Percentiles rank a stretch among this genome's conserved stretches.
phyloP scores from a whole-genome alignment of 1,139 yeast genomes.

The Starmera stellimalicola region DNA sequence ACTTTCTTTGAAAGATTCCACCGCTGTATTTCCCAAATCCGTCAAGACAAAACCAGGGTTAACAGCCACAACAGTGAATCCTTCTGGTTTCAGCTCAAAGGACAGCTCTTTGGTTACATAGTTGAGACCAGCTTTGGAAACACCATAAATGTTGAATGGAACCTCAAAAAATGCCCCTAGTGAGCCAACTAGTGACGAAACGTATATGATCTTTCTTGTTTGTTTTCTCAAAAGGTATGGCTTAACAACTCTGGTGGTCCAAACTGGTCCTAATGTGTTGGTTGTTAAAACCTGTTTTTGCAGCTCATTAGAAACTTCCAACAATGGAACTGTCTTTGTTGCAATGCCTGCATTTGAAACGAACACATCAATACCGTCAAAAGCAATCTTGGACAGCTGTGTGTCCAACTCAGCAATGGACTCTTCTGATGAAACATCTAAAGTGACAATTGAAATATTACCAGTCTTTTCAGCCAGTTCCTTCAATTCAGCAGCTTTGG shows the following conservation, averaged over 20 bases:
- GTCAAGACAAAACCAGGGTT: slow-evolving; percentile 24
- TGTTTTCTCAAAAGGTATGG: slow-evolving; percentile 5
- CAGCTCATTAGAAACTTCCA: not conserved
- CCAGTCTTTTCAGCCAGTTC: not conserved
- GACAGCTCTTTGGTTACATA: slow-evolving; percentile 11
- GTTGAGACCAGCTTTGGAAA: too few relatives aligned
- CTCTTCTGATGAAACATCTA: slow-evolving; percentile 13
- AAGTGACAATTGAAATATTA: slow-evolving; percentile 6
- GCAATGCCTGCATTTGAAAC: slow-evolving; percentile 44
- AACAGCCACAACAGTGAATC: slow-evolving; percentile 16
- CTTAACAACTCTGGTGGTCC: not conserved
- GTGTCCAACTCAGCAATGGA: slow-evolving; percentile 9
- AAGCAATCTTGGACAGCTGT: slow-evolving; percentile 3
- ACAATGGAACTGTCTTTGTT: slow-evolving; percentile 4
- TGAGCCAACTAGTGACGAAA: slow-evolving; percentile 17
- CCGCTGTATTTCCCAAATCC: slow-evolving; percentile 22
- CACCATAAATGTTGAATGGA: slow-evolving; percentile 6
- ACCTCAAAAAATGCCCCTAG: slow-evolving; percentile 8
- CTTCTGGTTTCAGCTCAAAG: slow-evolving; percentile 13
- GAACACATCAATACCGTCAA: slow-evolving; percentile 34
- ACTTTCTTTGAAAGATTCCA: too few relatives aligned
- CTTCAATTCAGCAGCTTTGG: slow-evolving; percentile 7
- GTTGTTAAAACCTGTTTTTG: not conserved
- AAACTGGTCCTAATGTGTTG: too few relatives aligned
- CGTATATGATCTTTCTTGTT: slow-evolving; percentile 13